These are phyloP conservation scores for Solanum etuberosum DNA, from an alignment of 257 asterid genomes.

Conservation along the genomic window DNA sequence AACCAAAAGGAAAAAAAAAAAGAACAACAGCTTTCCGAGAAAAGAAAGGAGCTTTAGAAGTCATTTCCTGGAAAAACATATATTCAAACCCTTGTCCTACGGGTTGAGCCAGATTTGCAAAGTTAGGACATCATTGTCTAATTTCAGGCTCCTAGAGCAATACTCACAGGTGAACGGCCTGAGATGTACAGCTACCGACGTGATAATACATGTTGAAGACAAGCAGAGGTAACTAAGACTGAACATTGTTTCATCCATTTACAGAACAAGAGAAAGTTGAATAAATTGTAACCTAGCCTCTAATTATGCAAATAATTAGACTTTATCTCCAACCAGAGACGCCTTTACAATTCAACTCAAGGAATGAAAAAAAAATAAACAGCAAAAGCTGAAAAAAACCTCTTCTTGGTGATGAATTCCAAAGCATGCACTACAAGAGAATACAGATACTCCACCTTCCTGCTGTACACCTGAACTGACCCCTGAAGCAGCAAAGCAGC, in stretches of 20 bases:
- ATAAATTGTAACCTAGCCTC: background rate
- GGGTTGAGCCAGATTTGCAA: background rate
- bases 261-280: background rate
- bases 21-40: background rate
- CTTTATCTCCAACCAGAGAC: background rate
- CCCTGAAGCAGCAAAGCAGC: constrained; percentile 99
- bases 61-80: background rate
- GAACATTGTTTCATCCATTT: background rate
- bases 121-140: background rate
- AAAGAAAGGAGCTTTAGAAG: background rate
- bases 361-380: background rate
- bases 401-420: constrained; percentile 77
- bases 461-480: constrained; percentile 89
- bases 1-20: background rate
- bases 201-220: background rate
- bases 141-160: background rate
- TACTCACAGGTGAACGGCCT: background rate
- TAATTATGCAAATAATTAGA: background rate
- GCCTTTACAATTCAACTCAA: background rate
- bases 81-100: background rate
- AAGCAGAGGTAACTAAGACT: background rate
- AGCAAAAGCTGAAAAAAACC: constrained; percentile 28
- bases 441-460: constrained; percentile 91
- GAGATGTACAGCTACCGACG: background rate
- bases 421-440: constrained; percentile 81